Base-by-base conservation (phyloP, 805 yeast species). In the Kregervanrija pseudodelftensis region DNA sequence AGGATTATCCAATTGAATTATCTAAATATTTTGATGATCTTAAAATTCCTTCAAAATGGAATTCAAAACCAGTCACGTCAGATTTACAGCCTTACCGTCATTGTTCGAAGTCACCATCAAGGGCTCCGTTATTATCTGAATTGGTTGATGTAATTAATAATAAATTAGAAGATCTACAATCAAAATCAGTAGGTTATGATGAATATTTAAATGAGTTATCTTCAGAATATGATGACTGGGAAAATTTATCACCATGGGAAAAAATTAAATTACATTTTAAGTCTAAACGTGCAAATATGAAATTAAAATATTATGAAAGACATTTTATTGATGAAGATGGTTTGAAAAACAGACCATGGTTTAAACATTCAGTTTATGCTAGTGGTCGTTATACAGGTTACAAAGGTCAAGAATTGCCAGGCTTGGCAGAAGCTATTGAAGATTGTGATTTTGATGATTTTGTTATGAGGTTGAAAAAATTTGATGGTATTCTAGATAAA, bases 311-410 rank as follows among this genome's bases (percentile, higher is more conserved):
- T 38, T 63, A 72, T 35, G 84, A 79, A 48, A 64, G 77, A 44
- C 48, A 54, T 14, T 76, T 79, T 53, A 49, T 76, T 37, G 57
- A 71, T 51, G 62, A 67, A 2, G 63, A 66, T 3, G 85, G 85
- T 1, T 64, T 79, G 14, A 70, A 67, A 12, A 66, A 63, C 37
- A 66, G 84, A 43, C 57, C 66, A 2, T 79, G 83, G 82, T 79
- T 73, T 63, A 76, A 72, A 57, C 85, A 79, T 56, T 61, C 72
- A 37, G 67, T 78, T n/a, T 79, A 65, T 57, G 79, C 82, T 2
- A 76, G 80, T 40, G 82, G 81, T 2, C 58, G 80, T 40, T 72
- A 74, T 60, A 77, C 81, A 1, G 84, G 84, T 2, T 78, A 79
- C 49, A 71, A 73, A n/a, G 82, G 81, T 4, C 78, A 74, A 43